Evolutionary conservation across 805 yeast genomes (phyloP), one percentile per base, ranked within the genome.

Genomic region (Scheffersomyces spartinae): DNA sequence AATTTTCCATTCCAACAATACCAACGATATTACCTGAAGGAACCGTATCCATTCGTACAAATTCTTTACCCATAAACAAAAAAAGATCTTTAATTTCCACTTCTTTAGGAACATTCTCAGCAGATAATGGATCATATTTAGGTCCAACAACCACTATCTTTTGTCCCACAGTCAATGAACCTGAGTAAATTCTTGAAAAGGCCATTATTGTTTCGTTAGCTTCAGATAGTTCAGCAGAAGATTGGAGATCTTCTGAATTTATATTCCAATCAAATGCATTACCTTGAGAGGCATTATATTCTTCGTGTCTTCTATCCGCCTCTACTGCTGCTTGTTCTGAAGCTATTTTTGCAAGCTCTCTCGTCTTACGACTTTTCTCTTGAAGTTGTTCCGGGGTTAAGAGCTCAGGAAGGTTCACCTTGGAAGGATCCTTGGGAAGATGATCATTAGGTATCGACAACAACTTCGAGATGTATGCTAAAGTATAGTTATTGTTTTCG

Each of bases 1-100:
- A 73, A 6, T 81, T 82, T 3, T 79, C 94, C 12, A 91, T 61
- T 0, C 98, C 97, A 18, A 85, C 88, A 25, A 91, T 77, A 26
- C 96, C 99, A 5, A 83, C 93, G 33, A 91, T 84, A 38, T 81
- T 84, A 17, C 99, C 99, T 1, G 96, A 88, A 2, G 95, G 95
- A 4, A 88, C 95, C 10, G 64, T 65, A 21, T 76, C 68, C 34
- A 91, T 60, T 3, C 86, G 64, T 2, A 85, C 72, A 18, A 88
- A 55, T 32, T 91, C 96, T 36, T 88, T 64, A 11, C 98, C 99
- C 97, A 91, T 91, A 28, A 91, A 61, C 28, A 91, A 54, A 41
- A 71, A 86, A 20, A 91, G 53, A 21, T 76, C 80, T 5, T 79
- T 67, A 18, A 91, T 65, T 9, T 64, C 71, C 1, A 79, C 69